Evolutionary conservation across 257 asterid species (phyloP).

Genomic region (Fraxinus pennsylvanica): DNA sequence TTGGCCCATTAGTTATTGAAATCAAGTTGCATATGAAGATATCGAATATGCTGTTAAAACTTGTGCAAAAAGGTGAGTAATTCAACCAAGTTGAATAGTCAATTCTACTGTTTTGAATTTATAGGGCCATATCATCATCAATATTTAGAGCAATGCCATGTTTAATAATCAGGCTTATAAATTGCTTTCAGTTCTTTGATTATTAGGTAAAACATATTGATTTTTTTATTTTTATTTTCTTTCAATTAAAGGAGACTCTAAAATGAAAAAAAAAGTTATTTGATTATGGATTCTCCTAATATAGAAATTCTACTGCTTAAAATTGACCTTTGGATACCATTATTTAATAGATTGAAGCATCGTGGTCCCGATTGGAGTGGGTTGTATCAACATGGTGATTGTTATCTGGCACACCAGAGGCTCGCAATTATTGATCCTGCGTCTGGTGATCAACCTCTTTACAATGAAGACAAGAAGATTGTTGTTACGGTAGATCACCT

Average conservation of each 20-base stretch:
- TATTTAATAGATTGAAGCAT: conserved; percentile 76
- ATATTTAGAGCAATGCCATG: not conserved
- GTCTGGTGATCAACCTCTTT: conserved; percentile 97
- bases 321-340: conserved; percentile 7
- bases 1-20: not conserved
- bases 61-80: not conserved
- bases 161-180: not conserved
- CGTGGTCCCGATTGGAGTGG: conserved; percentile 99
- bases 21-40: not conserved
- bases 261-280: not conserved
- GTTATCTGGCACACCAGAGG: conserved; percentile 82
- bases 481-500: conserved; percentile 68
- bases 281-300: not conserved
- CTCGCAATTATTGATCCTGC: conserved; percentile 93
- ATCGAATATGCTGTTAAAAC: not conserved
- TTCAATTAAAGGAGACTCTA: not conserved
- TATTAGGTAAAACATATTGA: not conserved
- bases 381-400: conserved; percentile 75
- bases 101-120: not conserved
- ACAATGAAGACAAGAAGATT: conserved; percentile 64
- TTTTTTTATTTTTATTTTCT: not conserved
- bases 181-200: not conserved
- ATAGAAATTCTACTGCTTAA: not conserved
- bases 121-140: not conserved
- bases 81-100: not conserved